phyloP scores from a whole-genome alignment of 176 grass and related monocot species.

The Secale cereale region DNA sequence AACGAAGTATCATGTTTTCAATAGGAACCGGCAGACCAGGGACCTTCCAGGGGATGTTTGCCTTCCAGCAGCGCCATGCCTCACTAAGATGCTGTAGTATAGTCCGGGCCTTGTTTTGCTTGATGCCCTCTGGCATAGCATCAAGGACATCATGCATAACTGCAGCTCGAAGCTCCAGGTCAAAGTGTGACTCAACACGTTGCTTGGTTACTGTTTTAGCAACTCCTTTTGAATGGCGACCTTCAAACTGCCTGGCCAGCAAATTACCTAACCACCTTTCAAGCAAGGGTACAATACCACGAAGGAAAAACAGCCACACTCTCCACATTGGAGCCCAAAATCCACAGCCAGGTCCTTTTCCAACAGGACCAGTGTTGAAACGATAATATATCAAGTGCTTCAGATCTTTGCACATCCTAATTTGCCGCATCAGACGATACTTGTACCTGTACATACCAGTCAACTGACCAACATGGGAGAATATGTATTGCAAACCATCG shows the following conservation, averaged over 20 bases:
- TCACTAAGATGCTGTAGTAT: constrained; percentile 97
- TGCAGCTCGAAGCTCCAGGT: constrained; percentile 94
- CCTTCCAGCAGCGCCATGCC: constrained; percentile 99
- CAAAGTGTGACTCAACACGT: constrained; percentile 95
- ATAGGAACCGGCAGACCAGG: constrained; percentile 89
- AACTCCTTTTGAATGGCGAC: constrained; percentile 94
- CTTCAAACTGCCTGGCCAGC: constrained; percentile 93
- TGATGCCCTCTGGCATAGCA: constrained; percentile 99
- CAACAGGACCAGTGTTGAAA: constrained; percentile 97
- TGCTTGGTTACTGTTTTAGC: constrained; percentile 99
- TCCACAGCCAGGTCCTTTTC: constrained; percentile 96
- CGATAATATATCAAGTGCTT: constrained; percentile 99
- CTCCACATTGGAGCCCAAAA: constrained; percentile 99
- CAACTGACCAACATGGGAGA: constrained; percentile 97
- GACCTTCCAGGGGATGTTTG: constrained; percentile 99
- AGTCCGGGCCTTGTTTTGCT: constrained; percentile 96
- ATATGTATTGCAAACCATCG: constrained; percentile 97
- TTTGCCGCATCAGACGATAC: constrained; percentile 94
- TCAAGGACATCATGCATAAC: constrained; percentile 99
- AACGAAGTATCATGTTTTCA: constrained; percentile 99
- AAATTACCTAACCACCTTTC: constrained; percentile 97
- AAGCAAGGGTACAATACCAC: constrained; percentile 89
- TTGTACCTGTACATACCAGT: constrained; percentile 99
- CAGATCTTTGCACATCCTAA: constrained; percentile 99
- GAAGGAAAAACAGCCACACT: constrained; percentile 97